Conservation (phyloP, 495 filamentous ascomycete species). For the Ascodesmis nigricans region DNA sequence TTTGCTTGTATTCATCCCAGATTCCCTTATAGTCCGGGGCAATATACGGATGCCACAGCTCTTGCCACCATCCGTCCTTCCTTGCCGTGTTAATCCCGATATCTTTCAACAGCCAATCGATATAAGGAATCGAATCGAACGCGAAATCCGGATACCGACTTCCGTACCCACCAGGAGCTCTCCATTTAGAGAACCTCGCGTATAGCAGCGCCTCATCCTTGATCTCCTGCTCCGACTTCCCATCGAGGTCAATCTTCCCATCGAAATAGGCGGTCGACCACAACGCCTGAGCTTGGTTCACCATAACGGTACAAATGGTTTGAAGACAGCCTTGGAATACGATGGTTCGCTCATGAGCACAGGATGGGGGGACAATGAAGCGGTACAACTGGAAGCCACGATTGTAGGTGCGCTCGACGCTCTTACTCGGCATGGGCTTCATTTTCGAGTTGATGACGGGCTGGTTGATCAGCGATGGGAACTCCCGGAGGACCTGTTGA, state of each 20-base stretch:
- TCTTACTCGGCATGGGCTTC: constrained; percentile 18
- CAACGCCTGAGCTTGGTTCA: constrained; percentile 33
- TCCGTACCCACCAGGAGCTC: constrained; percentile 44
- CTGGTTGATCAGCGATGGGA: constrained; percentile 36
- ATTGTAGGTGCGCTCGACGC: constrained; percentile 6
- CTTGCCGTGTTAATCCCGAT: constrained; percentile 30
- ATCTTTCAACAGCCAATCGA: constrained; percentile 48
- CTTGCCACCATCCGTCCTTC: constrained; percentile 12
- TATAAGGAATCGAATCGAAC: constrained; percentile 57
- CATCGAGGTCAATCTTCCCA: constrained; percentile 21
- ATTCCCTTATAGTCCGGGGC: constrained; percentile 15
- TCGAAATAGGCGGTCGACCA: constrained; percentile 49
- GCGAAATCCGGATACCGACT: constrained; percentile 44
- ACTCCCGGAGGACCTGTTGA: constrained; percentile 39
- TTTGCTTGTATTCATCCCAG: constrained; percentile 13
- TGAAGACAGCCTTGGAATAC: constrained; percentile 16
- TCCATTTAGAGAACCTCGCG: constrained; percentile 44
- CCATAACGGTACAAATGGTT: constrained; percentile 9
- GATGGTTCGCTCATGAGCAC: constrained; percentile 17
- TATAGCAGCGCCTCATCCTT: constrained; percentile 37
- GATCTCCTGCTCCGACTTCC: constrained; percentile 3
- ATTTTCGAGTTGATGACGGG: constrained; percentile 23
- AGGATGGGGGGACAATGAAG: constrained; percentile 42
- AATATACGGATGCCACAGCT: constrained; percentile 14
- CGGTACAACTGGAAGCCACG: constrained; percentile 34